Base-by-base conservation (phyloP, 2,329 filamentous ascomycete genomes). In the Venturia pyrina region DNA sequence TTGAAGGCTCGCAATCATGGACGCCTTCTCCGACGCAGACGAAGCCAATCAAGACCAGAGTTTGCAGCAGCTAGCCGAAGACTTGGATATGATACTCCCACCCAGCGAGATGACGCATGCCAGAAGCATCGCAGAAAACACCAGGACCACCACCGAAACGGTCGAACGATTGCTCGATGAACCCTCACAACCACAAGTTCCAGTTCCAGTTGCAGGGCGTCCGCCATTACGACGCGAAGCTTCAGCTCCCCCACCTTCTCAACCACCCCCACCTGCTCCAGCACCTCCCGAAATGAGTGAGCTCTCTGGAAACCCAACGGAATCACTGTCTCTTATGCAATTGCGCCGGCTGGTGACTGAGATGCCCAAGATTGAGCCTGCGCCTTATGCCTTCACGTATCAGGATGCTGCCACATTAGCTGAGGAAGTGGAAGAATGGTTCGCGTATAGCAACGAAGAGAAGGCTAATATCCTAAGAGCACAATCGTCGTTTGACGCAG, bases 401-500 rank as follows among this genome's bases (percentile, higher is more conserved):
- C 74, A 77, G 60, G 81, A 83, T 72, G 77, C 80, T 8, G 78
- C 80, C 21, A 78, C 75, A 0, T 88, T 96, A 71, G 86, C 90
- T 21, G 91, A 95, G 69, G 95, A 99, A 79, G 82, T 99, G 61
- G 91, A 98, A 74, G 95, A 99, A 78, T 99, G 95, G 95, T 99
- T 99, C 77, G 87, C 89, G 64, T 97, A 98, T 77, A 89, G 89
- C 71, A 87, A 91, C 68, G 89, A 90, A 76, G 93, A 98, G 74
- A 90, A 90, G 78, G 83, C 88, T 60, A 88, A 93, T 72, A 81
- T 97, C 62, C 84, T 89, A 64, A 85, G 87, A 64, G 88, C 90
- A 24, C 90, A 90, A 72, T 82, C 86, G 46, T 87, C 88, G 1
- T 98, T 96, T 73, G 85, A 92, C 69, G 85, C 86, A 73, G 85